A percentile compares a stretch with the other conserved stretches of the same genome.
Conservation (phyloP, 2,329 filamentous ascomycete genomes). For the Samsoniella hepiali region DNA sequence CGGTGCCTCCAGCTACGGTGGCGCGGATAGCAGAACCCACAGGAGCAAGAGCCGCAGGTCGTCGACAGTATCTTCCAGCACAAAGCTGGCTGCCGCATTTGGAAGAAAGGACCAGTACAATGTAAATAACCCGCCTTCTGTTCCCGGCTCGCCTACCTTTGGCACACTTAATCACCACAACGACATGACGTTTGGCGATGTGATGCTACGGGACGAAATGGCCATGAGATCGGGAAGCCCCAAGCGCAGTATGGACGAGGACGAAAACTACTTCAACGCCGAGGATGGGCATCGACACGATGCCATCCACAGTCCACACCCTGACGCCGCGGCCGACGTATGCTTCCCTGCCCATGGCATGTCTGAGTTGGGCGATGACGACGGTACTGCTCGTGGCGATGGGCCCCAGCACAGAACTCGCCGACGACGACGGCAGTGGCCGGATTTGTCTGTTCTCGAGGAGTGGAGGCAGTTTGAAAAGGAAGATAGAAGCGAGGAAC, state of each 20-base stretch:
- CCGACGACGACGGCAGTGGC: conserved; percentile 73
- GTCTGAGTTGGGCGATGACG: conserved; percentile 79
- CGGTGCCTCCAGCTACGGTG: conserved; percentile 39
- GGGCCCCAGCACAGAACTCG: conserved; percentile 40
- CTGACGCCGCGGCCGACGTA: conserved; percentile 78
- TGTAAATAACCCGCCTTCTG: conserved; percentile 66
- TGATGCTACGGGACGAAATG: conserved; percentile 68
- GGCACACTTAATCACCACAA: conserved; percentile 46
- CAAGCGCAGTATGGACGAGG: conserved; percentile 28
- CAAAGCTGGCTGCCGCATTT: conserved; percentile 35
- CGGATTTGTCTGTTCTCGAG: conserved; percentile 77
- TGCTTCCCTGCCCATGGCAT: conserved; percentile 75
- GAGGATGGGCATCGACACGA: conserved; percentile 31
- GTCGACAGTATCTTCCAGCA: conserved; percentile 53
- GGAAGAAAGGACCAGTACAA: conserved; percentile 49
- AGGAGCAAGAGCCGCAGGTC: conserved; percentile 41
- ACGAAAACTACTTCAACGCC: conserved; percentile 33
- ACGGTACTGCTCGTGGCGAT: conserved; percentile 48
- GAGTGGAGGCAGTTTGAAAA: conserved; percentile 92
- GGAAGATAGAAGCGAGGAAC: conserved; percentile 73
- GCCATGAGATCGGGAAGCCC: conserved; percentile 35
- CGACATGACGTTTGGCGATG: conserved; percentile 61
- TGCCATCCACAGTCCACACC: conserved; percentile 45
- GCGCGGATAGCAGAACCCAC: conserved; percentile 35
- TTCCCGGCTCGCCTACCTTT: conserved; percentile 59